A percentile compares a stretch with the other conserved stretches of the same genome.
Evolutionary conservation across 257 asterid genomes (phyloP).

Genomic region (Plantago elongata): DNA sequence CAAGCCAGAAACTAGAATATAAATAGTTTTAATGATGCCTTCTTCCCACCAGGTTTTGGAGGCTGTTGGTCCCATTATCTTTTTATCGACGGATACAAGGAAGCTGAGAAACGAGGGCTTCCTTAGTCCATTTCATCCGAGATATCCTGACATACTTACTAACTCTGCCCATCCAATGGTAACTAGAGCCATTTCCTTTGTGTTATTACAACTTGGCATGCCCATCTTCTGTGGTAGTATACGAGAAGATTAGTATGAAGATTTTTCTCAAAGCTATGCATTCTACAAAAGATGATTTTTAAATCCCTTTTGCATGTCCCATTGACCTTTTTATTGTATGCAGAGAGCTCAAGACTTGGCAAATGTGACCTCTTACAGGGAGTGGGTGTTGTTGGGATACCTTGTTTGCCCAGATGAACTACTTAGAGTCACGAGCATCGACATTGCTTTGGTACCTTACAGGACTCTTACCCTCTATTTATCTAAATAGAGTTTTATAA

Average conservation of each 20-base stretch:
- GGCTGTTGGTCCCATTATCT: conserved; percentile 95
- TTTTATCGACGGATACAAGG: conserved; percentile 91
- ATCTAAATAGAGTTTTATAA: conserved; percentile 13
- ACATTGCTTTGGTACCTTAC: conserved; percentile 81
- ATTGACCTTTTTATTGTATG: conserved; percentile 20
- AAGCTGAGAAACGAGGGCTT: conserved; percentile 97
- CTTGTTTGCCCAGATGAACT: conserved; percentile 99
- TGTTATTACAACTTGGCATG: conserved; percentile 7
- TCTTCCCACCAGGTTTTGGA: conserved; percentile 68
- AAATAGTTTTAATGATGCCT: conserved; percentile 21
- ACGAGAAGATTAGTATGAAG: conserved; percentile 6
- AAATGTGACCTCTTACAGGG: conserved; percentile 89
- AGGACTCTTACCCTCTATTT: conserved; percentile 22
- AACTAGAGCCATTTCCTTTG: conserved; percentile 24
- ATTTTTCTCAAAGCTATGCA: conserved; percentile 12
- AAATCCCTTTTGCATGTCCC: conserved; percentile 13
- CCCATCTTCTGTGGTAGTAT: conserved; percentile 14
- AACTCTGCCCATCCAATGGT: conserved; percentile 99
- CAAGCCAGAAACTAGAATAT: conserved; percentile 13
- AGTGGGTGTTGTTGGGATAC: conserved; percentile 96
- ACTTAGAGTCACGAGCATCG: conserved; percentile 96
- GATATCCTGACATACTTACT: conserved; percentile 98
- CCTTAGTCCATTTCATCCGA: conserved; percentile 97
- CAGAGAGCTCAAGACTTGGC: conserved; percentile 99
- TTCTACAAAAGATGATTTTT: conserved; percentile 10